These are phyloP conservation scores for Wickerhamomyces queroliae DNA, from an alignment of 805 yeast genomes.

Conservation along the genomic window DNA sequence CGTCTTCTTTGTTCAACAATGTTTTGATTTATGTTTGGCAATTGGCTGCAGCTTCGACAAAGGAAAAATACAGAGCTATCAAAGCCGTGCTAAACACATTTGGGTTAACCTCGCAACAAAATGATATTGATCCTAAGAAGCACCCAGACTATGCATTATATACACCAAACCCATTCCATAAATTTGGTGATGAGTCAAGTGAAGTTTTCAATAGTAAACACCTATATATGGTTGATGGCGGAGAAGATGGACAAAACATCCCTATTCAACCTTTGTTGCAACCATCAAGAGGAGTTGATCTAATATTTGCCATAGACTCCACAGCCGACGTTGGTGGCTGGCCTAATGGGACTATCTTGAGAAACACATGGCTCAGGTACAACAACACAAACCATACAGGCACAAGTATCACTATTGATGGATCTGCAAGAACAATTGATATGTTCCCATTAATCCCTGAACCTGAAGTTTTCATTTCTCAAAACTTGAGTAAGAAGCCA, in stretches of 20 bases:
- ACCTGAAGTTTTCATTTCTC: slow-evolving; percentile 36
- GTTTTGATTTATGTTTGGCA: slow-evolving; percentile 40
- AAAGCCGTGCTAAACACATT: slow-evolving; percentile 34
- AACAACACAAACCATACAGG: slow-evolving; percentile 14
- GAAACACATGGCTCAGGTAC: slow-evolving; percentile 23
- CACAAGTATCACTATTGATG: slow-evolving; percentile 31
- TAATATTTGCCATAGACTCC: slow-evolving; percentile 56
- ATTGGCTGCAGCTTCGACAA: slow-evolving; percentile 25
- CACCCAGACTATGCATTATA: slow-evolving; percentile 57
- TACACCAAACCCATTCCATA: slow-evolving; percentile 58
- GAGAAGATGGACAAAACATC: slow-evolving; percentile 69
- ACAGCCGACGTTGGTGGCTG: slow-evolving; percentile 47
- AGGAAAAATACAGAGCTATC: slow-evolving; percentile 27
- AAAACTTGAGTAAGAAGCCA: slow-evolving; percentile 54
- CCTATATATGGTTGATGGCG: slow-evolving; percentile 66
- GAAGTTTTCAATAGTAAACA: slow-evolving; percentile 24
- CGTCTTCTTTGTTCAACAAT: slow-evolving; percentile 52
- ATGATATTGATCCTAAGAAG: slow-evolving; percentile 24
- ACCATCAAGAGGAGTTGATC: slow-evolving; percentile 54
- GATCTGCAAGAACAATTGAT: slow-evolving; percentile 30
- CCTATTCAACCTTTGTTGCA: slow-evolving; percentile 64
- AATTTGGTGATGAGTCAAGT: slow-evolving; percentile 16
- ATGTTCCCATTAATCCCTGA: slow-evolving; percentile 64
- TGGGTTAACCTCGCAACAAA: slow-evolving; percentile 34
- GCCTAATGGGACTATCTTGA: slow-evolving; percentile 55